A percentile compares a stretch with the other conserved stretches of the same genome.
Conservation (phyloP, 805 yeast species). For the Teunomyces pallodes region DNA sequence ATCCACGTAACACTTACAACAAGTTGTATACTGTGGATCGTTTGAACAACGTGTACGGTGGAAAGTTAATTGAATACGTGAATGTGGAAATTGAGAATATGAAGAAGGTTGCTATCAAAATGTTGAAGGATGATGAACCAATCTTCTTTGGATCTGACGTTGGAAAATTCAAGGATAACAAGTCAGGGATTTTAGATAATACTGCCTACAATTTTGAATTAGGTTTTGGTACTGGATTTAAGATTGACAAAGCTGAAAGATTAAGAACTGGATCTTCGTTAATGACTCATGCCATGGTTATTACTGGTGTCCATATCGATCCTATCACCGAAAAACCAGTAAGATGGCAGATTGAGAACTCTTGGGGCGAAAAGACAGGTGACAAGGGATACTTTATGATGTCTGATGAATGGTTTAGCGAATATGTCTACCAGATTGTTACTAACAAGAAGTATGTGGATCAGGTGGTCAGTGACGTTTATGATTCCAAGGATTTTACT, state of each 20-base stretch:
- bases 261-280: conserved; percentile 66
- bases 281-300: conserved; percentile 93
- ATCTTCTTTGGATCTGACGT: conserved; percentile 89
- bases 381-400: conserved; percentile 40
- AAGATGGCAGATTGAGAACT: conserved; percentile 45
- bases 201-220: conserved; percentile 65
- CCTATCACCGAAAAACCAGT: conserved; percentile 37
- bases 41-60: conserved; percentile 70
- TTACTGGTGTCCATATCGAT: conserved; percentile 78
- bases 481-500: conserved; percentile 29
- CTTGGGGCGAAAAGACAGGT: conserved; percentile 43
- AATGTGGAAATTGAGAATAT: conserved; percentile 63
- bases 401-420: conserved; percentile 45
- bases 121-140: conserved; percentile 70
- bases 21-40: conserved; percentile 67
- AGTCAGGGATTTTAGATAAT: conserved; percentile 69
- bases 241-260: conserved; percentile 61
- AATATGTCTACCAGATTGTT: conserved; percentile 42
- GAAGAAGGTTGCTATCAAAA: conserved; percentile 59
- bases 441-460: conserved; percentile 36
- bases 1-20: conserved; percentile 73
- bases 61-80: conserved; percentile 68
- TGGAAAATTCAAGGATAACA: conserved; percentile 67
- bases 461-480: conserved; percentile 33
- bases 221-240: conserved; percentile 51